Evolutionary conservation across 2,329 filamentous ascomycete species (phyloP).

Genomic region (Sporothrix pseudoabietina): DNA sequence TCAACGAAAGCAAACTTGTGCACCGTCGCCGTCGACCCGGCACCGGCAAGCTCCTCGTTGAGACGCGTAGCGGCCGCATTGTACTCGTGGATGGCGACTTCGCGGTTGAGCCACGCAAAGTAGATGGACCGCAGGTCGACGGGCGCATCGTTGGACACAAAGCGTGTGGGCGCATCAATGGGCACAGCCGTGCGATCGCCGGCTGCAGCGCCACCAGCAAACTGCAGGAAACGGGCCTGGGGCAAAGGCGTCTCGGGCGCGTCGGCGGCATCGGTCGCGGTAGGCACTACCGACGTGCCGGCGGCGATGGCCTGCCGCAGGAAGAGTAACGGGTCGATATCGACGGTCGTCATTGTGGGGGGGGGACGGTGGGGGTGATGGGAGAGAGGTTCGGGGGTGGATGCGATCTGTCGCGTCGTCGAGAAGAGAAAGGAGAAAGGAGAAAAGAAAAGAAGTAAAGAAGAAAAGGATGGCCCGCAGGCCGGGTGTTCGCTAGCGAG

Average conservation of each 20-base stretch:
- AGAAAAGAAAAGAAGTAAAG: background rate
- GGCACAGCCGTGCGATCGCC: conserved; percentile 58
- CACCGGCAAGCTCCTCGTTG: conserved; percentile 72
- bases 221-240: conserved; percentile 76
- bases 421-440: background rate
- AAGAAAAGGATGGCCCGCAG: conserved; percentile 27
- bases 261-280: conserved; percentile 66
- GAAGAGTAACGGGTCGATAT: conserved; percentile 72
- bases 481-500: conserved; percentile 19
- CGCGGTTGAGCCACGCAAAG: conserved; percentile 93
- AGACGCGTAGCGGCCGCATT: conserved; percentile 79
- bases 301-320: conserved; percentile 81
- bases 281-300: conserved; percentile 69
- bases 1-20: conserved; percentile 91
- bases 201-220: conserved; percentile 55
- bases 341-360: conserved; percentile 22
- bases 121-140: conserved; percentile 93
- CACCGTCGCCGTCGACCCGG: conserved; percentile 61
- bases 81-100: conserved; percentile 87
- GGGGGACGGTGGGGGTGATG: background rate
- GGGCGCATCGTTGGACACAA: conserved; percentile 71
- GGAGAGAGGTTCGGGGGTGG: background rate
- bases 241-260: conserved; percentile 67
- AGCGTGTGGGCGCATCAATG: conserved; percentile 77
- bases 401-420: conserved; percentile 6